Evolutionary conservation across 1,284 basidiomycete species (phyloP).

Genomic region (Albatrellus sp.): DNA sequence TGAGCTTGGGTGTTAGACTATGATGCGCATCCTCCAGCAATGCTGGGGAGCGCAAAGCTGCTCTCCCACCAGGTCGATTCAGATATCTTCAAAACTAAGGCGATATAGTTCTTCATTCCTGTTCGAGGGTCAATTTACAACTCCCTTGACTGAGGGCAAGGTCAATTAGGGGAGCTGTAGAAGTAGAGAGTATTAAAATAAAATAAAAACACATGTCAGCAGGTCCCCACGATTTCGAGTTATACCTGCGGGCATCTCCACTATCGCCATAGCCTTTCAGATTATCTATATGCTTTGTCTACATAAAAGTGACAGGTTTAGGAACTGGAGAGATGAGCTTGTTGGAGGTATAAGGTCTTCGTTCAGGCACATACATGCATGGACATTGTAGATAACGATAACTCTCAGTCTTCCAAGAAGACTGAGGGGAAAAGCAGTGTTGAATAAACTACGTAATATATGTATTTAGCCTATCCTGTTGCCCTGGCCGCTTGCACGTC

Average conservation of each 20-base stretch:
- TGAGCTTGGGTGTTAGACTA: constrained; percentile 13
- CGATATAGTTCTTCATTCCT: constrained; percentile 96
- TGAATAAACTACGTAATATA: too few relatives aligned
- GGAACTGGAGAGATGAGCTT: not conserved
- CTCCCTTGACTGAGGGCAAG: constrained; percentile 50
- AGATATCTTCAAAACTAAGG: constrained; percentile 16
- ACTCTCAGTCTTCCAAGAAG: too few relatives aligned
- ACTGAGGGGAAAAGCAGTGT: too few relatives aligned
- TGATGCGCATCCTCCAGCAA: too few relatives aligned
- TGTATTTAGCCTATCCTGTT: too few relatives aligned
- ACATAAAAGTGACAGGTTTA: not conserved
- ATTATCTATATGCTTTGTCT: constrained; percentile 85
- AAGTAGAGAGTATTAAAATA: not conserved
- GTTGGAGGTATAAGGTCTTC: not conserved
- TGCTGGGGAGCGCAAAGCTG: too few relatives aligned
- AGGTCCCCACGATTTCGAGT: constrained; percentile 56
- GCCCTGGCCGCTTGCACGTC: too few relatives aligned
- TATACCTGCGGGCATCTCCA: constrained; percentile 71
- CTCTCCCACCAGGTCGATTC: not conserved
- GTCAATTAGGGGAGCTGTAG: not conserved
- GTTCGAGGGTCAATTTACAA: constrained; percentile 78
- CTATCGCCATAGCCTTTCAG: constrained; percentile 80
- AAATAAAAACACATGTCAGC: constrained; percentile 8
- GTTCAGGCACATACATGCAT: too few relatives aligned
- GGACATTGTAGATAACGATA: too few relatives aligned